Evolutionary conservation across 2,329 filamentous ascomycete genomes (phyloP), one percentile per base, ranked within the genome.

Genomic region (Cladobotryum protrusum): DNA sequence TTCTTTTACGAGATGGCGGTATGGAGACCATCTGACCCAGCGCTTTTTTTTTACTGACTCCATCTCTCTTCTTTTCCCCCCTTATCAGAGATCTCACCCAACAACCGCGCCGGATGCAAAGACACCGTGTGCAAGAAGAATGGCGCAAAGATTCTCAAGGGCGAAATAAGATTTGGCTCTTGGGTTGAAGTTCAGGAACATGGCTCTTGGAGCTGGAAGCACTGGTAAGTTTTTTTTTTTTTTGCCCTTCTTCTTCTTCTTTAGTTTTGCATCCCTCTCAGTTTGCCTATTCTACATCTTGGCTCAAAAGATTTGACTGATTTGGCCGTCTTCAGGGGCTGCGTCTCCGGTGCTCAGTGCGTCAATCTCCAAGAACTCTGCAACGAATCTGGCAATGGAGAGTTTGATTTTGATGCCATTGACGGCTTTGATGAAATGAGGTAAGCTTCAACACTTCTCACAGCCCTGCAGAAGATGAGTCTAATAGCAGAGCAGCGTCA

Each of bases 351-450:
- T 18, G 75, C 77, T 48, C 81, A 89, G 61, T 72, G 96, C 52
- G 61, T 72, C 50, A 84, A 87, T 55, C 68, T 90, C 43, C 78
- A 83, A 52, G 75, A 83, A 5, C 66, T 72, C 7, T 75, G 83
- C 54, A 72, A 70, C 17, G 57, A 70, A 17, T 57, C 70, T 34
- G 68, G 66, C 11, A 68, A 70, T n/a, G 73, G 69, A 29, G 67
- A 68, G 1, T 77, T 72, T 48, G 78, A 90, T 53, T 79, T 81
- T 59, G 80, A 87, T 41, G 69, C 79, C 52, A 74, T 96, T 49
- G 89, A 96, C 63, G 89, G 89, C 52, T 95, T 80, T 56, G 89
- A 95, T 18, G 89, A 93, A 55, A 69, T 95, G 47, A 58, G 57
- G 76, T 76, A 60, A 58, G 73, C 68, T n/a, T 8, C 18, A 18